Conservation (phyloP, 345 rosid genomes). For the Toxicodendron radicans region DNA sequence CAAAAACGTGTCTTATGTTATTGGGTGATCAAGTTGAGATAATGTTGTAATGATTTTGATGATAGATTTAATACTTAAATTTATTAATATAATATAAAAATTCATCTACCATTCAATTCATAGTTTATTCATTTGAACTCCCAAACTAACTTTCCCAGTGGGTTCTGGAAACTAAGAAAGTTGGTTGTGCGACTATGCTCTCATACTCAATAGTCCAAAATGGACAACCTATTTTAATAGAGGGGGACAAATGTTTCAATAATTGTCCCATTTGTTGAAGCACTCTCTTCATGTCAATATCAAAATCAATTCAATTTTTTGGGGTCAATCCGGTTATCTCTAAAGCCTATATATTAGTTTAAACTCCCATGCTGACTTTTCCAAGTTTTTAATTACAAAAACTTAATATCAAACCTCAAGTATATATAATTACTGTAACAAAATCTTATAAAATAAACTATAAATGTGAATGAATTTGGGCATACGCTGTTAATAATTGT, state of each 20-base stretch:
- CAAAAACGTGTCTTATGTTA: too few species aligned
- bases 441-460: too few species aligned
- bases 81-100: too few species aligned
- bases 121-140: background rate
- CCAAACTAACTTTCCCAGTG: constrained; percentile 12
- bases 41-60: background rate
- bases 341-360: too few species aligned
- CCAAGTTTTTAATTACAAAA: too few species aligned
- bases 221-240: background rate
- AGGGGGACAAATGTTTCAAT: background rate
- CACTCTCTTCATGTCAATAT: background rate
- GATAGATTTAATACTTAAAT: background rate
- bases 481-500: too few species aligned
- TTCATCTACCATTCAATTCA: constrained; percentile 13
- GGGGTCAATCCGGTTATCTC: background rate
- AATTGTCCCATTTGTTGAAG: background rate
- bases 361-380: too few species aligned
- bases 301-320: background rate
- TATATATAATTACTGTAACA: too few species aligned
- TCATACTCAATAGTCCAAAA: background rate
- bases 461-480: too few species aligned
- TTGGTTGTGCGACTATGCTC: background rate
- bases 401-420: too few species aligned
- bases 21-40: too few species aligned
- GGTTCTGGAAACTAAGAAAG: constrained; percentile 17